A percentile compares a stretch with the other conserved stretches of the same genome.
phyloP scores from a whole-genome alignment of 108 stramenopile species.

The Conticribra guillardii region DNA sequence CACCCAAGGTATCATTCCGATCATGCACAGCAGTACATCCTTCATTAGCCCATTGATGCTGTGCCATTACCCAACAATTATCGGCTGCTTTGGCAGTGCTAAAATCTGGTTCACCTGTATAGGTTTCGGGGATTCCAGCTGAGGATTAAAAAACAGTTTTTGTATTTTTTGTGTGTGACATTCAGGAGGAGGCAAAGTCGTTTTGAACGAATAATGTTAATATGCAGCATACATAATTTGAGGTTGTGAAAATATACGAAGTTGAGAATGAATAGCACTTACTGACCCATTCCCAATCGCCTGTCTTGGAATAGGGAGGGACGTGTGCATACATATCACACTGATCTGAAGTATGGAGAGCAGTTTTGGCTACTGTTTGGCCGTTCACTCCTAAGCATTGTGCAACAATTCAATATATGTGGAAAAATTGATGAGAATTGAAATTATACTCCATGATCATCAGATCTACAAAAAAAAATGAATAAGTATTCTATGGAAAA shows the following conservation, averaged over 20 bases:
- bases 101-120: conserved; percentile 62
- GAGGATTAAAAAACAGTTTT: conserved; percentile 24
- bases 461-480: too few relatives aligned
- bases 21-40: conserved; percentile 85
- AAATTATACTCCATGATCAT: too few relatives aligned
- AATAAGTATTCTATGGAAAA: background rate
- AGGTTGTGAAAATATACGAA: too few relatives aligned
- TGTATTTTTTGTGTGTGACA: background rate
- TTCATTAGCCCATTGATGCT: conserved; percentile 95
- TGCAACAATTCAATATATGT: background rate
- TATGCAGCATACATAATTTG: too few relatives aligned
- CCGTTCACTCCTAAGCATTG: conserved; percentile 40
- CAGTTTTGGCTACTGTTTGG: conserved; percentile 52
- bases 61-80: conserved; percentile 89
- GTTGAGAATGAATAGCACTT: conserved; percentile 19
- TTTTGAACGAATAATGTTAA: too few relatives aligned
- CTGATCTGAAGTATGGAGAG: conserved; percentile 53
- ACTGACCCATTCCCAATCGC: conserved; percentile 71
- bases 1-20: conserved; percentile 70
- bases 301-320: conserved; percentile 68
- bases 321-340: conserved; percentile 88
- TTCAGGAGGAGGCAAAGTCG: background rate
- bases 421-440: background rate
- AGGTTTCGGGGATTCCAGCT: conserved; percentile 77
- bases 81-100: conserved; percentile 60